Base-by-base conservation (phyloP, 768 basidiomycete species). In the Mycena metata region DNA sequence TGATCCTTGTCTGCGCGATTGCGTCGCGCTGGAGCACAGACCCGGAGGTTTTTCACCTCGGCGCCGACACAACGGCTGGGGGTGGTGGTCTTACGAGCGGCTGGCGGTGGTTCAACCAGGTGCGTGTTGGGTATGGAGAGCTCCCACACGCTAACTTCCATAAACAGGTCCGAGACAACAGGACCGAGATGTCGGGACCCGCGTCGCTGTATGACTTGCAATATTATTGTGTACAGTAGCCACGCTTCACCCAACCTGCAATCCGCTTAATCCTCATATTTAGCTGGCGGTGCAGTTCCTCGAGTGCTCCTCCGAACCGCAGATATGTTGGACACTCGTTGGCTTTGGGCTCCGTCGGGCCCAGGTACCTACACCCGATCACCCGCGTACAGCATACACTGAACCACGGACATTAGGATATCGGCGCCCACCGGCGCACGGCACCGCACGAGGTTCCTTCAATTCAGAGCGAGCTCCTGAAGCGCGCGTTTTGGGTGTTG, bases 201-300 rank as follows among this genome's bases (percentile, higher is more conserved):
- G 91, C 93, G 1, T 78, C 84, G 4, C 75, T 96, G 64, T 90
- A 88, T 75, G 95, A 96, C 69, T 76, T 96, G 51, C 95, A 96
- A 74, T 83, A 84, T 42, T 89, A 90, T 74, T 81, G 81, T 46
- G 86, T 84, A 70, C 81, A 30, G 24, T 46, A n/a, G n/a, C n/a
- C n/a, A n/a, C n/a, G 12, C 15, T 41, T 21, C 35, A 21, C 35
- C 3, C 13, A 35, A 36, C 5, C 5, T 36, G 1, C 2, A 9
- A 19, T n/a, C 24, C 9, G 39, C 47, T 41, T 1, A 63, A 11
- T 24, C n/a, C n/a, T 24, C 21, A 36, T 64, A 73, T 79, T 0
- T 42, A 91, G 90, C 75, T 91, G n/a, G 80, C 84, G 10, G 83
- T 85, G 0, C 74, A 83, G 70, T 90, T 84, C 76, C 79, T 89